Evolutionary conservation across 1,284 basidiomycete species (phyloP).

Genomic region (Pseudozyma sp.): DNA sequence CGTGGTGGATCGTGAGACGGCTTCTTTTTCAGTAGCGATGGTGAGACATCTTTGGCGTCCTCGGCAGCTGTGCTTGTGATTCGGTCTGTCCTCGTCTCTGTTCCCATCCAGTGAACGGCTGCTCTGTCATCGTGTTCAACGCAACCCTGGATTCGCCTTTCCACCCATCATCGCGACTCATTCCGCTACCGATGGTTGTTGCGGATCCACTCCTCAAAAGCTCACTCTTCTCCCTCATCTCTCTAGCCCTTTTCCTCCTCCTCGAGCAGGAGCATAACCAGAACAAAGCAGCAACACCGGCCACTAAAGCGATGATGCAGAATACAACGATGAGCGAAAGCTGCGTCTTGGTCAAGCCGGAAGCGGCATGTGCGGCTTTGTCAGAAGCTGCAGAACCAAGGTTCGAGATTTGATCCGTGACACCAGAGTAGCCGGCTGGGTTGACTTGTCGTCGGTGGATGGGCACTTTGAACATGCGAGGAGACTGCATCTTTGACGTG

Average conservation of each 20-base stretch:
- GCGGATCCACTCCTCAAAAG: slow-evolving; percentile 13
- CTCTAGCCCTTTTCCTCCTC: slow-evolving; percentile 29
- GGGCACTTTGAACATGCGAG: slow-evolving; percentile 6
- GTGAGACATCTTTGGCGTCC: slow-evolving; percentile 15
- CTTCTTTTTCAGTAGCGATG: slow-evolving; percentile 12
- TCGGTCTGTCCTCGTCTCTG: not conserved
- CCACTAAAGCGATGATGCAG: slow-evolving; percentile 18
- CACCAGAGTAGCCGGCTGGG: slow-evolving; percentile 41
- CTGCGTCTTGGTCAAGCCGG: slow-evolving; percentile 23
- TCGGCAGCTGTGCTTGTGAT: slow-evolving; percentile 11
- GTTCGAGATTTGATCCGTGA: slow-evolving; percentile 45
- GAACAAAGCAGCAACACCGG: slow-evolving; percentile 22
- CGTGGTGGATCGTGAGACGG: not conserved
- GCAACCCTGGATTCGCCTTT: slow-evolving; percentile 37
- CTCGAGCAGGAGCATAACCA: slow-evolving; percentile 41
- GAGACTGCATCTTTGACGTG: slow-evolving; percentile 10
- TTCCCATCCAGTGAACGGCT: slow-evolving; percentile 4
- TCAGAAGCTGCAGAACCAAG: slow-evolving; percentile 17
- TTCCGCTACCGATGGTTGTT: slow-evolving; percentile 1
- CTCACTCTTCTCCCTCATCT: slow-evolving; percentile 26
- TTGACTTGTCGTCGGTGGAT: slow-evolving; percentile 30
- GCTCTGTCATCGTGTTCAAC: slow-evolving; percentile 18
- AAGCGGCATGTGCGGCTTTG: slow-evolving; percentile 29
- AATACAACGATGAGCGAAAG: slow-evolving; percentile 23
- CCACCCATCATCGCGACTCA: no score